These are phyloP conservation scores for Tylopilus subfusipes DNA, from an alignment of 768 basidiomycete species.

Conservation along the genomic window DNA sequence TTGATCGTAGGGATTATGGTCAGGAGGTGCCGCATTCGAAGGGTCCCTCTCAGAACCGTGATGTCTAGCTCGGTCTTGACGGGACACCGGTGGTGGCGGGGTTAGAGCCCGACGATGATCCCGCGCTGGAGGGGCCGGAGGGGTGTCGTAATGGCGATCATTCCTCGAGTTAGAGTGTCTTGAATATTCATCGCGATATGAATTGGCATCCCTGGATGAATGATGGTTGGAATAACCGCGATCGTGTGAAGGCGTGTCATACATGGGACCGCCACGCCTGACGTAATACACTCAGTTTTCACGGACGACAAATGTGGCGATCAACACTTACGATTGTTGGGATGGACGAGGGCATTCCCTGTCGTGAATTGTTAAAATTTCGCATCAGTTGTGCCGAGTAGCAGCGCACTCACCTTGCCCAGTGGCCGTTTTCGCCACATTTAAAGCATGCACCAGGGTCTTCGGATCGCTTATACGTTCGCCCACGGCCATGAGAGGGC, in stretches of 20 bases:
- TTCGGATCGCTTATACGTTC: slow-evolving; percentile 76
- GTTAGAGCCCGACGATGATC: slow-evolving; percentile 61
- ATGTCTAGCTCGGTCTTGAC: slow-evolving; percentile 47
- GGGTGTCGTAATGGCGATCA: slow-evolving; percentile 54
- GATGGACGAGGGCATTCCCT: slow-evolving; percentile 71
- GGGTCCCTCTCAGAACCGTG: slow-evolving; percentile 39
- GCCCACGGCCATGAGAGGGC: slow-evolving; percentile 77
- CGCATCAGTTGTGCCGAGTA: not conserved
- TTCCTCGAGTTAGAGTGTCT: slow-evolving; percentile 46
- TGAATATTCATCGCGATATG: slow-evolving; percentile 56
- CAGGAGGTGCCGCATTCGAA: slow-evolving; percentile 40
- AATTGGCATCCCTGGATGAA: slow-evolving; percentile 36
- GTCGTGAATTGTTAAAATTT: slow-evolving; percentile 1
- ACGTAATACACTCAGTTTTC: slow-evolving; percentile 15
- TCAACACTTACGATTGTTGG: slow-evolving; percentile 45
- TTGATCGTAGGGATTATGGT: slow-evolving; percentile 57
- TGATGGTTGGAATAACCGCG: slow-evolving; percentile 46
- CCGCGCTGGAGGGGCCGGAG: slow-evolving; percentile 40
- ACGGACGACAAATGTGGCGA: not conserved
- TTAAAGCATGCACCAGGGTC: slow-evolving; percentile 88
- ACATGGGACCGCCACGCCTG: slow-evolving; percentile 38
- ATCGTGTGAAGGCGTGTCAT: slow-evolving; percentile 55
- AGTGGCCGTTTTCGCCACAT: slow-evolving; percentile 82
- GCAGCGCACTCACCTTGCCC: slow-evolving; percentile 65
- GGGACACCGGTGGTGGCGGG: slow-evolving; percentile 54